Base-by-base conservation (phyloP, 2,329 filamentous ascomycete genomes). In the Exophiala spinifera region DNA sequence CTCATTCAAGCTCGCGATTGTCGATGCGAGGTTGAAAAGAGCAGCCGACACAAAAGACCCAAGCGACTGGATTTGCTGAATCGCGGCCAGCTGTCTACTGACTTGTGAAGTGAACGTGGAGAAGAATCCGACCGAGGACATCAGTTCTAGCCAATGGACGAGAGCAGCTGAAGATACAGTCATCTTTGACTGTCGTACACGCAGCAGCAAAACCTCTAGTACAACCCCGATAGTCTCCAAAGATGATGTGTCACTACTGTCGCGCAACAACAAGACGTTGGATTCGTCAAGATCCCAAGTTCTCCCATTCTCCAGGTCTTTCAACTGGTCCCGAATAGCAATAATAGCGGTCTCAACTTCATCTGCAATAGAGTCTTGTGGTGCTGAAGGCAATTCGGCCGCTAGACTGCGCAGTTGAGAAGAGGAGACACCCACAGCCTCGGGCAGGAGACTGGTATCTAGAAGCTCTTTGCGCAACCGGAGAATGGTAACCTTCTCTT, bases 101-200 rank as follows among this genome's bases (percentile, higher is more conserved):
- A 57, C 47, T 17, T 58, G 51, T 3, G 60, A 62, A 8, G 14
- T 47, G 52, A 62, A 62, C 10, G 58, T 17, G 23, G 28, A 33
- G 31, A 62, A 62, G 44, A 52, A 55, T n/a, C 43, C 57, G 14
- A 58, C 46, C 11, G 47, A 55, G 39, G 80, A 76, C 77, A 91
- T 85, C 46, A 91, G 73, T n/a, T 79, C 74, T 63, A 91, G 90
- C 90, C 90, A 95, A 60, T 81, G 77, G 36, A 82, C 74, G 15
- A 91, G 76, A 5, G 84, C 70, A 13, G 79, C 74, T 15, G 81
- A 77, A 14, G 83, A 75, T 5, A 44, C 33, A 8, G 40, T 44
- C 4, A 33, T 37, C 3, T 55, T 46, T 33, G 51, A 51, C 14
- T 43, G 48, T 17, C 47, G 23, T 14, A 55, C 31, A 15, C 28